phyloP scores from a whole-genome alignment of 305 asterid species.

The Fraxinus sp. region DNA sequence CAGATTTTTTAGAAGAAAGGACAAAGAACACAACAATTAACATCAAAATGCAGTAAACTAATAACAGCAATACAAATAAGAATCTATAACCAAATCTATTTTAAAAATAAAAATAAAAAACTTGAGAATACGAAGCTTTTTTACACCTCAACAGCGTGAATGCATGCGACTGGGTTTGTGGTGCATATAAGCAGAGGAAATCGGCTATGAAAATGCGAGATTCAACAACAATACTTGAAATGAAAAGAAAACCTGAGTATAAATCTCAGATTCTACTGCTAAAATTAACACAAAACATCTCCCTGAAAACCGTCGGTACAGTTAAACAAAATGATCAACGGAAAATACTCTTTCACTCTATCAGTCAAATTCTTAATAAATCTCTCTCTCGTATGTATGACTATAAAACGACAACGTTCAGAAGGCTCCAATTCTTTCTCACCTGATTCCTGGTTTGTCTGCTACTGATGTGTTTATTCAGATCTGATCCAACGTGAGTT shows the following conservation, averaged over 20 bases:
- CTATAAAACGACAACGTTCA: conserved; percentile 28
- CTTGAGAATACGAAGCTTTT: background rate
- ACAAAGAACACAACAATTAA: background rate
- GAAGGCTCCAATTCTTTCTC: background rate
- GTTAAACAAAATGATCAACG: conserved; percentile 16
- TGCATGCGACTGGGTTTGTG: background rate
- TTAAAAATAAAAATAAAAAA: background rate
- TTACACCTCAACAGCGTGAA: conserved; percentile 17
- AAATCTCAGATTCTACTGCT: background rate
- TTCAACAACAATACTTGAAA: conserved; percentile 1
- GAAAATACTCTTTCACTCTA: conserved; percentile 23
- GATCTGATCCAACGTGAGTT: background rate
- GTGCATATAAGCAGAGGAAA: conserved; percentile 7
- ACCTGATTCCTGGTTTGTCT: background rate
- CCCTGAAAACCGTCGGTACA: conserved; percentile 29
- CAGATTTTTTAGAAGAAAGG: background rate
- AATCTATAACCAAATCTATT: background rate
- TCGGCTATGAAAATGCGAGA: conserved; percentile 19
- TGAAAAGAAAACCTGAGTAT: background rate
- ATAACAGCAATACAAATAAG: background rate
- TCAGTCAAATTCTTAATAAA: background rate
- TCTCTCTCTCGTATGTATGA: background rate
- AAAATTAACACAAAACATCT: conserved; percentile 22
- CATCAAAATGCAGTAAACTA: background rate
- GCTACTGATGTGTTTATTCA: background rate